Percentiles rank a stretch among this genome's conserved stretches.
Conservation (phyloP, 441 rosid genomes). For the Gossypium gossypioides region DNA sequence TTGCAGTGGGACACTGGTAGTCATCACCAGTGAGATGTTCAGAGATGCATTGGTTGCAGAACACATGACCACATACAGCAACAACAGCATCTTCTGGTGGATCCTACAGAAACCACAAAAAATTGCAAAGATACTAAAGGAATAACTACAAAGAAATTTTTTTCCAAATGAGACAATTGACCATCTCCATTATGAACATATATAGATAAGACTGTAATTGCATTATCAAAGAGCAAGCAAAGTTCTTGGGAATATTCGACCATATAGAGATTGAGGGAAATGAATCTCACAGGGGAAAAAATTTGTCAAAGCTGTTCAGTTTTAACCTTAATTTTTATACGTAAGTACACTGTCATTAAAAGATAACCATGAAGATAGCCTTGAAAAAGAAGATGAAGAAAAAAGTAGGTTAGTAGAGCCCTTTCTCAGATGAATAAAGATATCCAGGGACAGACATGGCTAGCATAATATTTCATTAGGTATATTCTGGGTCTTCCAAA, state of each 20-base stretch:
- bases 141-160: neutral
- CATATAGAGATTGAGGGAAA: neutral
- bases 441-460: neutral
- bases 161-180: neutral
- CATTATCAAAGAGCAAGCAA: neutral
- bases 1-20: conserved; percentile 45
- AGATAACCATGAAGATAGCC: neutral
- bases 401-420: neutral
- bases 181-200: neutral
- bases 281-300: neutral
- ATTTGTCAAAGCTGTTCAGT: neutral
- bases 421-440: conserved; percentile 4
- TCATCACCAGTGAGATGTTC: conserved; percentile 70
- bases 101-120: conserved; percentile 37
- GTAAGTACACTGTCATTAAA: neutral
- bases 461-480: neutral
- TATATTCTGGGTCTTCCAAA: neutral
- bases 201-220: neutral
- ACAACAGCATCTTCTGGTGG: conserved; percentile 90
- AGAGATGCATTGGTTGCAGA: conserved; percentile 75
- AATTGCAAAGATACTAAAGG: neutral
- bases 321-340: neutral
- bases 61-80: conserved; percentile 73
- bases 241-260: neutral
- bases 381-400: neutral